phyloP scores from a whole-genome alignment of 495 filamentous ascomycete species.

The Aeminium ludgeri region DNA sequence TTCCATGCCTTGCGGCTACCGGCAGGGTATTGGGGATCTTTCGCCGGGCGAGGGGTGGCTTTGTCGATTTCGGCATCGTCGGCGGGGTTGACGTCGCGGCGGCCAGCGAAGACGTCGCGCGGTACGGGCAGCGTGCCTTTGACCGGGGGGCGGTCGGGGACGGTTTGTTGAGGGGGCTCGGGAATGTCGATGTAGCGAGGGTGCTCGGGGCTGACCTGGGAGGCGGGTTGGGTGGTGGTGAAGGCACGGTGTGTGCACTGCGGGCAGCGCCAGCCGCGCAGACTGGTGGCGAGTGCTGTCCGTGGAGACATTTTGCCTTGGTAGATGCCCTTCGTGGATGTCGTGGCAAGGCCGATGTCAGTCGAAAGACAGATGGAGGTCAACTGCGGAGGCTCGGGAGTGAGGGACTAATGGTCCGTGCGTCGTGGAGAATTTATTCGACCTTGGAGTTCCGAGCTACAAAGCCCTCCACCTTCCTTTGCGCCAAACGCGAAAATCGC shows the following conservation, averaged over 20 bases:
- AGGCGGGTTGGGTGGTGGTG: constrained; percentile 22
- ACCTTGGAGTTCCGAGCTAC: neutral
- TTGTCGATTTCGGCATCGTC: constrained; percentile 29
- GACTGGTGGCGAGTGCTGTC: neutral
- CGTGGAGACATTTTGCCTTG: constrained; percentile 7
- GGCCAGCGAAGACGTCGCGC: constrained; percentile 43
- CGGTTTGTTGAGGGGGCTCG: constrained; percentile 32
- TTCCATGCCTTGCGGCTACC: constrained; percentile 41
- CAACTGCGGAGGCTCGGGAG: neutral
- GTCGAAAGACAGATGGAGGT: neutral
- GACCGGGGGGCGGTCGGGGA: constrained; percentile 30
- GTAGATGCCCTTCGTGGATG: no score
- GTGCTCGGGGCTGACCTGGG: constrained; percentile 42
- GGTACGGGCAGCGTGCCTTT: constrained; percentile 61
- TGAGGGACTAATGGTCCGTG: neutral
- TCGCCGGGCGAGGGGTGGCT: constrained; percentile 25
- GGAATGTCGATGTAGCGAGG: constrained; percentile 62
- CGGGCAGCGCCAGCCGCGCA: constrained; percentile 7
- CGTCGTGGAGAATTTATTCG: neutral
- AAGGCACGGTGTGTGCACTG: constrained; percentile 25
- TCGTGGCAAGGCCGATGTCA: no score
- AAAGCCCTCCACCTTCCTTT: no score
- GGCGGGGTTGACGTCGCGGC: constrained; percentile 32
- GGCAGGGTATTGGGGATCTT: neutral
- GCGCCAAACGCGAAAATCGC: neutral